Evolutionary conservation across 1,284 basidiomycete genomes (phyloP), one percentile per base, ranked within the genome.

Genomic region (Abortiporus biennis): DNA sequence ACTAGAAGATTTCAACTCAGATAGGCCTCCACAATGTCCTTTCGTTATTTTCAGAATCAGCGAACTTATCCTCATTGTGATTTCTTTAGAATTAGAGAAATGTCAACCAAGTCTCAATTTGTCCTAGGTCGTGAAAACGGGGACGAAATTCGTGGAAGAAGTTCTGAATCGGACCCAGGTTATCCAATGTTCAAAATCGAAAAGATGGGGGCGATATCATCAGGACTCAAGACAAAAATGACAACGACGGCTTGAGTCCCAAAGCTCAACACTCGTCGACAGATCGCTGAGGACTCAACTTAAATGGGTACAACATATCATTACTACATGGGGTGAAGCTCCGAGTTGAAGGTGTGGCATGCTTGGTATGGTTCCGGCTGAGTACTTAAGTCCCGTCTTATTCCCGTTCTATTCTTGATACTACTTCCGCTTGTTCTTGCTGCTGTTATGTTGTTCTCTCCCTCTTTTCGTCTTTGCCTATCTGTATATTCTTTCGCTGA

Each of bases 1-100:
- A 53, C 69, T 99, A 22, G 96, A 99, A 66, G 93, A 97, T 57
- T 95, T 94, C 62, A 84, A 83, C 21, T 72, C 74, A 59, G 68
- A 72, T 74, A 47, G 30, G 63, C 49, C 21, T 20, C 46, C 27
- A 44, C 34, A 37, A 12, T 25, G 11, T 22, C 11, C 21, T 38
- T 12, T 13, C 3, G 8, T 31, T 22, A 25, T 8, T 32, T 38
- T 15, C 27, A 17, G 12, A 19, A 33, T 24, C 39, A 4, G 35
- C 31, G 30, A 15, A 9, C 5, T 29, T 16, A 16, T 40, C 16
- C 32, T 31, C 19, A 24, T 40, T 33, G 46, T 49, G n/a, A n/a
- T n/a, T n/a, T n/a, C n/a, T 3, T 15, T 17, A 29, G 25, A 29
- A 20, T 12, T n/a, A n/a, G n/a, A n/a, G n/a, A 9, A 3, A 24